Conservation (phyloP, 257 asterid genomes). For the Ajuga chamaepitys region DNA sequence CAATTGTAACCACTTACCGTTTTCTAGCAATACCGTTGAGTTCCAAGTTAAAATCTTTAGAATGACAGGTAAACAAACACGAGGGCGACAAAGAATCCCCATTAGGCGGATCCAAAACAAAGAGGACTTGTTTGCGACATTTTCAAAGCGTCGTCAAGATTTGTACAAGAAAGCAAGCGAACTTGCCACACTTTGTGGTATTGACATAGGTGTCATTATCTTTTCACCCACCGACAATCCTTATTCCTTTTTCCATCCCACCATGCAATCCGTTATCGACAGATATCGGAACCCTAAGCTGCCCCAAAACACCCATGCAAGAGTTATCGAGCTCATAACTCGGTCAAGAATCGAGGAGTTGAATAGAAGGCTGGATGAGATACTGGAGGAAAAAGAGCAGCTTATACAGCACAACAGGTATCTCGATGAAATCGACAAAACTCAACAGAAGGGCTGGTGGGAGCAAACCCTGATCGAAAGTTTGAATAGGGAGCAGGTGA, state of each 20-base stretch:
- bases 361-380: slow-evolving; percentile 1
- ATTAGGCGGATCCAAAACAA: slow-evolving; percentile 1
- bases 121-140: slow-evolving; percentile 11
- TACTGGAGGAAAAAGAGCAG: not conserved
- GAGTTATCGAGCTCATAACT: not conserved
- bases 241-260: slow-evolving; percentile 15
- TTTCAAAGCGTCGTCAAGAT: slow-evolving; percentile 21
- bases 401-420: not conserved
- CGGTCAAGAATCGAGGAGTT: not conserved
- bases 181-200: slow-evolving; percentile 18
- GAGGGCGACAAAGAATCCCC: slow-evolving; percentile 17
- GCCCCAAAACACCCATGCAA: not conserved
- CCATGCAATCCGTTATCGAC: slow-evolving; percentile 12
- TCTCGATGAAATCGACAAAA: not conserved
- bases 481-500: not conserved
- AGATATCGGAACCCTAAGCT: not conserved
- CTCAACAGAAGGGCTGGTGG: slow-evolving; percentile 8
- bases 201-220: slow-evolving; percentile 13
- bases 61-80: slow-evolving; percentile 9
- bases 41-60: not conserved
- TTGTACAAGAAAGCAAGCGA: slow-evolving; percentile 21
- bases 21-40: not conserved
- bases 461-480: slow-evolving; percentile 3
- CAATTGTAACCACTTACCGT: not conserved
- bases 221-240: slow-evolving; percentile 9